A percentile compares a stretch with the other conserved stretches of the same genome.
phyloP scores from a whole-genome alignment of 192 early-diverging fungal genomes.

The Linnemannia schmuckeri region DNA sequence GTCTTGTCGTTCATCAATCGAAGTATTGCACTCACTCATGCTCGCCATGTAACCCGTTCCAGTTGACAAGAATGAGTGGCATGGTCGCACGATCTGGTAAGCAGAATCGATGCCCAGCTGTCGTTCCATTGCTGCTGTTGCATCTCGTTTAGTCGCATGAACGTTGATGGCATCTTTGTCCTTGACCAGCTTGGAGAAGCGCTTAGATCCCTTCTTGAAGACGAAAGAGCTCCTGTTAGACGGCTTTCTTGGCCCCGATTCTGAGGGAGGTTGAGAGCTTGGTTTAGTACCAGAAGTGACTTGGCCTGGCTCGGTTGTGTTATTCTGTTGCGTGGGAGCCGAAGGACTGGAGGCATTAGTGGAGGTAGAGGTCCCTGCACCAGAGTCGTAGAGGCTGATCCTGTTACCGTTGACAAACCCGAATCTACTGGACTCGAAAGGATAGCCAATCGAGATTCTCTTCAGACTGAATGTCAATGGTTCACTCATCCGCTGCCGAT shows the following conservation, averaged over 20 bases:
- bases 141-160: background rate
- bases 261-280: background rate
- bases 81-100: slow-evolving; percentile 8
- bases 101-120: background rate
- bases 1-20: slow-evolving; percentile 10
- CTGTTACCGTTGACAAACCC: slow-evolving; percentile 14
- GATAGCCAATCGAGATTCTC: slow-evolving; percentile 12
- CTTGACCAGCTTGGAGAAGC: background rate
- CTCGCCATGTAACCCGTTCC: slow-evolving; percentile 24
- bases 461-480: slow-evolving; percentile 13
- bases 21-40: slow-evolving; percentile 23
- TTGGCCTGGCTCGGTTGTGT: background rate
- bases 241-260: background rate
- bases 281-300: background rate
- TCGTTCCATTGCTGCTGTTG: background rate
- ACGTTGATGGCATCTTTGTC: background rate
- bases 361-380: slow-evolving; percentile 6
- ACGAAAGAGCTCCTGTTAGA: background rate
- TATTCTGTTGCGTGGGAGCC: background rate
- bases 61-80: slow-evolving; percentile 11
- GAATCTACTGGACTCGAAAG: slow-evolving; percentile 24
- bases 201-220: background rate
- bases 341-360: background rate
- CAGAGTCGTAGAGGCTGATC: slow-evolving; percentile 5
- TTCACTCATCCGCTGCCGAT: background rate